Percentiles rank a stretch among this genome's conserved stretches.
Conservation (phyloP, 257 asterid genomes). For the Solanum clarkiae region DNA sequence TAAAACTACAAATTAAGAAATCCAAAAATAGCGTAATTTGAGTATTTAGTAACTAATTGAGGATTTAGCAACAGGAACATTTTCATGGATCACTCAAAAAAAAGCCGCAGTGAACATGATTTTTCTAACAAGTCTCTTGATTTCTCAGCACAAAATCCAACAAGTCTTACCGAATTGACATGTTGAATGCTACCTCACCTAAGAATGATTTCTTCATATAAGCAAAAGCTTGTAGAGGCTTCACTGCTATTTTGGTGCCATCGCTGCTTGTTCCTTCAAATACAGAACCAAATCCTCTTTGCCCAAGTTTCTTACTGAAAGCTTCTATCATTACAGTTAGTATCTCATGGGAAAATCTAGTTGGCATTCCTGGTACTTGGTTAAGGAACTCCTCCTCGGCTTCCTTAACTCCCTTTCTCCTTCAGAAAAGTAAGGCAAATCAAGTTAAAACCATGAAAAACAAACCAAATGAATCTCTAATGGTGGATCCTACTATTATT, state of each 20-base stretch:
- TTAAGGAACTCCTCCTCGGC: background rate
- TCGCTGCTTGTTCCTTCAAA: slow-evolving; percentile 1
- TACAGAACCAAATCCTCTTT: slow-evolving; percentile 16
- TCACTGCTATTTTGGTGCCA: slow-evolving; percentile 7
- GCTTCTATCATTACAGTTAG: background rate
- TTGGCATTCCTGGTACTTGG: slow-evolving; percentile 11
- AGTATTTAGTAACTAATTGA: too few species aligned
- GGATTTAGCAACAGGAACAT: too few species aligned
- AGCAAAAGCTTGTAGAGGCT: background rate
- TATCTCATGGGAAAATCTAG: slow-evolving; percentile 4
- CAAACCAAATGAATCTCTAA: background rate
- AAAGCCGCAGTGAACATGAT: too few species aligned
- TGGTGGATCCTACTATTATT: background rate
- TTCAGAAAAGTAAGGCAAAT: background rate
- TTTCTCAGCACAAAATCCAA: background rate
- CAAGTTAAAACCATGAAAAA: background rate
- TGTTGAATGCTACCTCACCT: slow-evolving; percentile 11
- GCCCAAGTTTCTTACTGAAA: slow-evolving; percentile 10
- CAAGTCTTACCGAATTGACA: slow-evolving; percentile 1
- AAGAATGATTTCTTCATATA: slow-evolving; percentile 1
- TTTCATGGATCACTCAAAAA: too few species aligned
- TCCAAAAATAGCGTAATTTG: too few species aligned
- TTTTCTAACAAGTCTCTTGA: background rate
- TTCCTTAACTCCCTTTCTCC: background rate
- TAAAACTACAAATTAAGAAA: too few species aligned